A percentile compares a stretch with the other conserved stretches of the same genome.
Evolutionary conservation across 345 rosid genomes (phyloP).

Genomic region (Arabis alpina): DNA sequence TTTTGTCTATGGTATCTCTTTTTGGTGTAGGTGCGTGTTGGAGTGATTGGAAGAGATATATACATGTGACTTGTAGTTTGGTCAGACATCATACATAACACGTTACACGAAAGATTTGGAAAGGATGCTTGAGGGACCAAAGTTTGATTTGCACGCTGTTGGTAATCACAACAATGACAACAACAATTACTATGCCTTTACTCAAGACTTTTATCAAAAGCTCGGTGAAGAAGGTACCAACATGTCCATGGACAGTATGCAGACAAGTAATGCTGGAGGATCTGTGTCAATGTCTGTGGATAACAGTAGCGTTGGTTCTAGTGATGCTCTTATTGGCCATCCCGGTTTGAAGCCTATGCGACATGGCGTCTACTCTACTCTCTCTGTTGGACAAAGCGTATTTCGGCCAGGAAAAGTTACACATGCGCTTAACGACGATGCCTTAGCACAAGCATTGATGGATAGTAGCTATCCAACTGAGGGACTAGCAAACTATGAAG

Average conservation of each 20-base stretch:
- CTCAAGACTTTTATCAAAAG: conserved; percentile 62
- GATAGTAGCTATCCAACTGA: conserved; percentile 52
- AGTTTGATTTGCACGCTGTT: conserved; percentile 47
- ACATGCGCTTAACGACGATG: conserved; percentile 63
- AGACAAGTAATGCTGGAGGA: conserved; percentile 64
- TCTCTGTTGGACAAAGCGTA: conserved; percentile 56
- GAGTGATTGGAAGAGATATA: conserved; percentile 23
- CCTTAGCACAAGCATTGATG: conserved; percentile 61
- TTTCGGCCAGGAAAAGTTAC: conserved; percentile 56
- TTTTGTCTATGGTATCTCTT: conserved; percentile 20
- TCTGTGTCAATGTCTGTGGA: conserved; percentile 71
- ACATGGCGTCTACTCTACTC: conserved; percentile 39
- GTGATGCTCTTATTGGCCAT: conserved; percentile 60
- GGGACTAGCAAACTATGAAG: conserved; percentile 56
- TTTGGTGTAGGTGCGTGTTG: conserved; percentile 28
- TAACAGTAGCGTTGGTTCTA: conserved; percentile 69
- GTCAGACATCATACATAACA: conserved; percentile 15
- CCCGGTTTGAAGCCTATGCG: conserved; percentile 58
- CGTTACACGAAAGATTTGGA: conserved; percentile 11
- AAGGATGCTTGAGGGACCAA: conserved; percentile 48
- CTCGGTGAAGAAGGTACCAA: conserved; percentile 61
- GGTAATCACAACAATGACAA: conserved; percentile 49
- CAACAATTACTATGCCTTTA: conserved; percentile 55
- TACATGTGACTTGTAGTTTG: conserved; percentile 22
- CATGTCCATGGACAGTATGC: conserved; percentile 62